A percentile compares a stretch with the other conserved stretches of the same genome.
Conservation (phyloP, 139 green algal species). For the Prasinococcaceae sp. region DNA sequence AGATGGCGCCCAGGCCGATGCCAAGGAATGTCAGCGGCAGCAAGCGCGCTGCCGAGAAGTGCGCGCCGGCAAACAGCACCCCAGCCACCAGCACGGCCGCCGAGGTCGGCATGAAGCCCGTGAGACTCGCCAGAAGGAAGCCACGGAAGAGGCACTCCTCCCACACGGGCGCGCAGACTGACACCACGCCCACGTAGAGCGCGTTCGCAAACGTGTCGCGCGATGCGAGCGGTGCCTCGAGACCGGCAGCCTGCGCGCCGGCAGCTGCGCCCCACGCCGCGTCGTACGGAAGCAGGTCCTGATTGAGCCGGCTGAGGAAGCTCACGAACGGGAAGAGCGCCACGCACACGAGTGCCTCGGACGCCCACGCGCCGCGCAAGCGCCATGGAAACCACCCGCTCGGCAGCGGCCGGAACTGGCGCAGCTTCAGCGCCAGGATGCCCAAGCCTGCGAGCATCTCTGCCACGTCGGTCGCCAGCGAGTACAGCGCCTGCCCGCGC, state of each 20-base stretch:
- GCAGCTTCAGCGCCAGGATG: constrained; percentile 49
- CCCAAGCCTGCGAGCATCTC: constrained; percentile 45
- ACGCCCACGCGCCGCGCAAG: constrained; percentile 13
- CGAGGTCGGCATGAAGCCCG: constrained; percentile 41
- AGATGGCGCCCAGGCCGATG: constrained; percentile 58
- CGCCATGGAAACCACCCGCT: constrained; percentile 15
- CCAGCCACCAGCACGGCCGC: constrained; percentile 30
- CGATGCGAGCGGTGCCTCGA: constrained; percentile 29
- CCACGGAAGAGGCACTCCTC: constrained; percentile 89
- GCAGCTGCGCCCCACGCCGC: neutral
- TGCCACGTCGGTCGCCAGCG: constrained; percentile 52
- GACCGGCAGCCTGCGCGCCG: constrained; percentile 3
- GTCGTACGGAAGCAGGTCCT: constrained; percentile 13
- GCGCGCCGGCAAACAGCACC: constrained; percentile 64
- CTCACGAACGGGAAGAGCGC: constrained; percentile 18
- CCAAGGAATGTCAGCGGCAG: constrained; percentile 76
- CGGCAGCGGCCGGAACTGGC: constrained; percentile 30
- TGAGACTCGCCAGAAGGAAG: constrained; percentile 77
- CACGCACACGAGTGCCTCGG: constrained; percentile 10
- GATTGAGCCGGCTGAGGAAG: constrained; percentile 11
- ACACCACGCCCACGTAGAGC: constrained; percentile 59
- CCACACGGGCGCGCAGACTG: constrained; percentile 73
- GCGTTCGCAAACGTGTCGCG: constrained; percentile 42
- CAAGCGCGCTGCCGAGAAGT: constrained; percentile 69
- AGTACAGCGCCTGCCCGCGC: constrained; percentile 46